Evolutionary conservation across 331 rosid genomes (phyloP).

Genomic region (Prunus yedoensis): DNA sequence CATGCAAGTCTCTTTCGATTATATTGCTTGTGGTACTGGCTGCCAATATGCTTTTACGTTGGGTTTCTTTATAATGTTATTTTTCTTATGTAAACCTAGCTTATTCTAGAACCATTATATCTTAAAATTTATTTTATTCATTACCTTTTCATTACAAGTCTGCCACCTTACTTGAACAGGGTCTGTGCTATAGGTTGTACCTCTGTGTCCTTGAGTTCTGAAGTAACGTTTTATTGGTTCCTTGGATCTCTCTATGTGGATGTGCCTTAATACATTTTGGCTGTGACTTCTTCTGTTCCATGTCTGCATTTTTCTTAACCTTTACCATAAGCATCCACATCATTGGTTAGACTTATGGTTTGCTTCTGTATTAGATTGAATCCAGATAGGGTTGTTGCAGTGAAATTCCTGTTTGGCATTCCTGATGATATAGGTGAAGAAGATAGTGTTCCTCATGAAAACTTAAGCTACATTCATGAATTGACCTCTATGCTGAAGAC

Average conservation of each 20-base stretch:
- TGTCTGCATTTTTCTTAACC: constrained; percentile 1
- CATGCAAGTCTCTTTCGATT: neutral
- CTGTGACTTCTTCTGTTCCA: neutral
- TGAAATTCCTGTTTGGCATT: constrained; percentile 83
- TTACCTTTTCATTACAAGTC: neutral
- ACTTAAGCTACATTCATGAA: constrained; percentile 51
- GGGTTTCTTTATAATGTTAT: neutral
- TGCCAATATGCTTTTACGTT: neutral
- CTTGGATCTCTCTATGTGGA: neutral
- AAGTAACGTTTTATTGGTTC: neutral
- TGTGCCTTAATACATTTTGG: neutral
- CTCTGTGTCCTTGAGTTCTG: neutral
- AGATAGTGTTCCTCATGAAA: constrained; percentile 63
- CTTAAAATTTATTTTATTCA: neutral
- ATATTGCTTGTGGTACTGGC: neutral
- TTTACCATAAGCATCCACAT: constrained; percentile 11
- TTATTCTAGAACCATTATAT: neutral
- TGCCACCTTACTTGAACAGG: neutral
- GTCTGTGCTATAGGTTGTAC: neutral
- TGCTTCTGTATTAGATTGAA: constrained; percentile 62
- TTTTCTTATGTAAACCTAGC: neutral
- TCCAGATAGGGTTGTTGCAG: constrained; percentile 57
- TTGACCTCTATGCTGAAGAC: constrained; percentile 49
- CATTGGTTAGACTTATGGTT: constrained; percentile 37
- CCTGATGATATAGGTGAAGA: constrained; percentile 50